A percentile compares a stretch with the other conserved stretches of the same genome.
Conservation (phyloP, 768 basidiomycete genomes). For the Agrocybe pediades region DNA sequence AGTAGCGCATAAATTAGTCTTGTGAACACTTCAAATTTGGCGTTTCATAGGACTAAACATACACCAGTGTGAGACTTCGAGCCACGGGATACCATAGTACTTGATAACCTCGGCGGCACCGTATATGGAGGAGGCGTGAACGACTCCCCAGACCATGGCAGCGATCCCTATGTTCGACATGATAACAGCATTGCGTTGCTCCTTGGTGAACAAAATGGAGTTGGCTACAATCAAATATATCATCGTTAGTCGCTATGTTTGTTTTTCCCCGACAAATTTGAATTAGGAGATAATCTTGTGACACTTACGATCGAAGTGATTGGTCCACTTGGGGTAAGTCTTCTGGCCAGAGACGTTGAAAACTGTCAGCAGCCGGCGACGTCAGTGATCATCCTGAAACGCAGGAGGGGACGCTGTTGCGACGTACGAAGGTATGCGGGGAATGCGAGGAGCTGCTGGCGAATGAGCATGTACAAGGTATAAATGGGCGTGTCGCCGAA, state of each 20-base stretch:
- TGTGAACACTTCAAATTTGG: no score
- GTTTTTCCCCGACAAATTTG: no score
- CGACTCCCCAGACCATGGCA: slow-evolving; percentile 44
- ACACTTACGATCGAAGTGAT: slow-evolving; percentile 62
- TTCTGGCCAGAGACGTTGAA: slow-evolving; percentile 67
- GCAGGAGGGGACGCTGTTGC: neutral
- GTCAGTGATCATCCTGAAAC: slow-evolving; percentile 13
- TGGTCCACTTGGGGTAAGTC: slow-evolving; percentile 61
- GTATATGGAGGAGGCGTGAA: slow-evolving; percentile 34
- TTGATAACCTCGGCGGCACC: slow-evolving; percentile 44
- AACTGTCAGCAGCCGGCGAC: slow-evolving; percentile 36
- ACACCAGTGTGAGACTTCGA: slow-evolving; percentile 59
- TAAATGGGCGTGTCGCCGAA: slow-evolving; percentile 65
- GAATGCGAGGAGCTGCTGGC: slow-evolving; percentile 60
- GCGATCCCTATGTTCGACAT: slow-evolving; percentile 60
- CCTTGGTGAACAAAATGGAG: slow-evolving; percentile 56
- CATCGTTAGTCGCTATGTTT: neutral
- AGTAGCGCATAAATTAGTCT: neutral
- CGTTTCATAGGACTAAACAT: slow-evolving; percentile 15
- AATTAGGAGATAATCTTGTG: neutral
- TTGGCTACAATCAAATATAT: slow-evolving; percentile 37
- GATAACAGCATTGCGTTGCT: slow-evolving; percentile 52
- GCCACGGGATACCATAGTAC: slow-evolving; percentile 56
- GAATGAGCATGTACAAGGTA: slow-evolving; percentile 54
- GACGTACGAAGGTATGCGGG: slow-evolving; percentile 60